These are phyloP conservation scores for Imleria badia DNA, from an alignment of 768 basidiomycete species.

Conservation along the genomic window DNA sequence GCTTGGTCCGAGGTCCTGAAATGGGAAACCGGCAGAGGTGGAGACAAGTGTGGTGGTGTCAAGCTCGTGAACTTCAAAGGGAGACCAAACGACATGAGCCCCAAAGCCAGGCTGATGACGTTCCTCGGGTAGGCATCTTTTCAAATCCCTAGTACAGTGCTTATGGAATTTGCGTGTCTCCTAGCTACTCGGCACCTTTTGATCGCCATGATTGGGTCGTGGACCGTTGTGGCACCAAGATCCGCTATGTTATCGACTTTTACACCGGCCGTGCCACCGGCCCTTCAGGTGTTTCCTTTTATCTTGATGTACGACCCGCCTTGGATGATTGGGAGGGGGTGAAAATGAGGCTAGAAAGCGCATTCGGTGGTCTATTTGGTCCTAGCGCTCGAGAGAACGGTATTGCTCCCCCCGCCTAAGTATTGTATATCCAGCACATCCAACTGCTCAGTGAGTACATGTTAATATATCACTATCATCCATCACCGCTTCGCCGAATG, in stretches of 20 bases:
- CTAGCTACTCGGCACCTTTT: constrained; percentile 90
- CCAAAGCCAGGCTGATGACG: constrained; percentile 78
- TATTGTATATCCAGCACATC: constrained; percentile 9
- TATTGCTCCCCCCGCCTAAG: constrained; percentile 17
- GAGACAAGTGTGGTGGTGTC: constrained; percentile 77
- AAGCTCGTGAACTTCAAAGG: constrained; percentile 92
- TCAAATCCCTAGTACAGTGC: not conserved
- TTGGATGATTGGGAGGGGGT: constrained; percentile 94
- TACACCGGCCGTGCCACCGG: constrained; percentile 74
- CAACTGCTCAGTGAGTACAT: constrained; percentile 6
- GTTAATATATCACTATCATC: constrained; percentile 9
- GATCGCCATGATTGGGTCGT: constrained; percentile 98
- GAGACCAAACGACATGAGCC: constrained; percentile 73
- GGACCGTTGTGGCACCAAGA: constrained; percentile 84
- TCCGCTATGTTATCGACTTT: constrained; percentile 98
- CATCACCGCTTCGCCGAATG: constrained; percentile 46
- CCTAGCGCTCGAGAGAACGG: constrained; percentile 18
- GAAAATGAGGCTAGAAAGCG: constrained; percentile 69
- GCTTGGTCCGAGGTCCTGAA: constrained; percentile 81
- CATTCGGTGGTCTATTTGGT: constrained; percentile 44
- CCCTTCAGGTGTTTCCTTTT: constrained; percentile 72
- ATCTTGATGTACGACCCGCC: constrained; percentile 91
- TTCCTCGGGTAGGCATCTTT: constrained; percentile 71
- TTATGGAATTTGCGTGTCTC: not conserved
- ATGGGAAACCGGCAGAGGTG: constrained; percentile 83